phyloP scores from a whole-genome alignment of 129 eudicot species.

The carrot (Daucus carota) region DH1_v3.0 NC_030383.2:52097501-52098000 shows the following conservation, averaged over 20 bases:
- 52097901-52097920: neutral
- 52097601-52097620: constrained; percentile 47
- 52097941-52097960: no score
- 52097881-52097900: neutral
- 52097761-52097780: no score
- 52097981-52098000: neutral
- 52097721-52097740: neutral
- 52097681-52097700: constrained; percentile 17
- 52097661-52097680: constrained; percentile 23
- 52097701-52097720: constrained; percentile 40
- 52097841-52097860: neutral
- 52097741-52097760: no score
- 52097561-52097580: neutral
- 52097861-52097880: neutral
- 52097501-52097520: constrained; percentile 62
- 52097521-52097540: constrained; percentile 46
- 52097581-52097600: neutral
- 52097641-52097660: constrained; percentile 24
- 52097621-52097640: constrained; percentile 26
- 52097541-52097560: neutral
- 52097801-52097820: neutral
- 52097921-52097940: neutral
- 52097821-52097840: neutral
- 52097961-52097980: no score
- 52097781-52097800: no score